Percentiles rank a stretch among this genome's conserved stretches.
Conservation (phyloP, 169 alveolate species). For the Eimeria brunetti region DNA sequence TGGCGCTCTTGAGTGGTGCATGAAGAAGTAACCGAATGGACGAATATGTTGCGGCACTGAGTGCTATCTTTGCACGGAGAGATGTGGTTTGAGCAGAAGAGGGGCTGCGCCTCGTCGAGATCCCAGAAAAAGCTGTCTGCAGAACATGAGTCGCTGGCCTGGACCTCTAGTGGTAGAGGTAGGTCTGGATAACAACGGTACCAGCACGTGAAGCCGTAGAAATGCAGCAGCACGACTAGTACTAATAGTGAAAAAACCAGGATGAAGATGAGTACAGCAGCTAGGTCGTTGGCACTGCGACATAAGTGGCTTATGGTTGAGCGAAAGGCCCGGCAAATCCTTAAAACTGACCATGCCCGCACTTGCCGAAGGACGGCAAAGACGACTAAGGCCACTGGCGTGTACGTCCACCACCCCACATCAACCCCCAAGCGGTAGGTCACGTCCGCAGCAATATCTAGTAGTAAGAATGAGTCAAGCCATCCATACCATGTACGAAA, state of each 20-base stretch:
- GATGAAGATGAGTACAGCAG: slow-evolving; percentile 44
- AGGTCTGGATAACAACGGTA: slow-evolving; percentile 61
- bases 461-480: slow-evolving; percentile 15
- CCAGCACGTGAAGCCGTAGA: slow-evolving; percentile 66
- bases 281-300: slow-evolving; percentile 71
- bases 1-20: slow-evolving; percentile 59
- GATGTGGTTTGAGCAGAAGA: slow-evolving; percentile 42
- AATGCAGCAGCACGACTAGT: slow-evolving; percentile 62
- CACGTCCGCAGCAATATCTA: slow-evolving; percentile 31
- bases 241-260: slow-evolving; percentile 44
- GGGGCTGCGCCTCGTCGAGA: slow-evolving; percentile 56
- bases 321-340: slow-evolving; percentile 67
- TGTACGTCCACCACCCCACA: slow-evolving; percentile 60
- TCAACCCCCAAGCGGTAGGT: slow-evolving; percentile 32
- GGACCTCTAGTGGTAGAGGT: slow-evolving; percentile 56
- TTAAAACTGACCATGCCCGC: slow-evolving; percentile 60
- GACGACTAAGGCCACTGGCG: slow-evolving; percentile 1
- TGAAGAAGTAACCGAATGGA: slow-evolving; percentile 44
- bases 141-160: slow-evolving; percentile 65
- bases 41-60: slow-evolving; percentile 69
- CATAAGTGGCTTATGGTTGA: background rate
- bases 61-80: slow-evolving; percentile 77
- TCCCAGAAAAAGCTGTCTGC: slow-evolving; percentile 80
- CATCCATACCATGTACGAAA: slow-evolving; percentile 62
- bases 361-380: slow-evolving; percentile 20